These are phyloP conservation scores for Escovopsis sp. DNA, from an alignment of 2,329 filamentous ascomycete genomes.

Conservation along the genomic window DNA sequence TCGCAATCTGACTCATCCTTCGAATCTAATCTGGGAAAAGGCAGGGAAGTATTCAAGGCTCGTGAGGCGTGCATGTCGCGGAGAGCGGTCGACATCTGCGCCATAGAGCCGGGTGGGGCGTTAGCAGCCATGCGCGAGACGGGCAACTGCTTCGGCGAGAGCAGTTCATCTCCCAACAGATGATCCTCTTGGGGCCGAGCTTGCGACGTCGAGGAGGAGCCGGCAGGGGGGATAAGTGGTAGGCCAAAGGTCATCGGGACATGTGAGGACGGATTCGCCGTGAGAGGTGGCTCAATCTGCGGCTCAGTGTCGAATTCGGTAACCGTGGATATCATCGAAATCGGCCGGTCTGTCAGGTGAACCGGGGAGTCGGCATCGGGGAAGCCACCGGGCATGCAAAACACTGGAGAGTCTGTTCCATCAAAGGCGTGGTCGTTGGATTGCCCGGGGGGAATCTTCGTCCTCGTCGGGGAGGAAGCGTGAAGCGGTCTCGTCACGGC, in stretches of 20 bases:
- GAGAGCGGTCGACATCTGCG: constrained; percentile 29
- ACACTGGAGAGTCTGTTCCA: constrained; percentile 42
- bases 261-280: constrained; percentile 14
- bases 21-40: constrained; percentile 21
- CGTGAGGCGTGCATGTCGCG: constrained; percentile 6
- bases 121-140: constrained; percentile 3
- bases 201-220: constrained; percentile 8
- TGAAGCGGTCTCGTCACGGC: not conserved
- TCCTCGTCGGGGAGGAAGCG: constrained; percentile 5
- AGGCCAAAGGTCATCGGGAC: constrained; percentile 13
- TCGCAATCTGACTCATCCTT: constrained; percentile 24
- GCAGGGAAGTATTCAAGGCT: constrained; percentile 10
- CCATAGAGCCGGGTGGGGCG: constrained; percentile 10
- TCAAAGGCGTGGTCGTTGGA: constrained; percentile 4
- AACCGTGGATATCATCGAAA: constrained; percentile 40
- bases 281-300: constrained; percentile 39
- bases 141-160: constrained; percentile 8
- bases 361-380: constrained; percentile 24
- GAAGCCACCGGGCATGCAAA: constrained; percentile 52
- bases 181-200: constrained; percentile 31
- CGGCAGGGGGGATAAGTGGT: constrained; percentile 15
- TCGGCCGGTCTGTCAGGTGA: constrained; percentile 32
- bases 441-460: constrained; percentile 1
- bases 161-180: constrained; percentile 32
- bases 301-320: constrained; percentile 63